These are phyloP conservation scores for Colletotrichum sp. DNA, from an alignment of 2,329 filamentous ascomycete species.

Conservation along the genomic window DNA sequence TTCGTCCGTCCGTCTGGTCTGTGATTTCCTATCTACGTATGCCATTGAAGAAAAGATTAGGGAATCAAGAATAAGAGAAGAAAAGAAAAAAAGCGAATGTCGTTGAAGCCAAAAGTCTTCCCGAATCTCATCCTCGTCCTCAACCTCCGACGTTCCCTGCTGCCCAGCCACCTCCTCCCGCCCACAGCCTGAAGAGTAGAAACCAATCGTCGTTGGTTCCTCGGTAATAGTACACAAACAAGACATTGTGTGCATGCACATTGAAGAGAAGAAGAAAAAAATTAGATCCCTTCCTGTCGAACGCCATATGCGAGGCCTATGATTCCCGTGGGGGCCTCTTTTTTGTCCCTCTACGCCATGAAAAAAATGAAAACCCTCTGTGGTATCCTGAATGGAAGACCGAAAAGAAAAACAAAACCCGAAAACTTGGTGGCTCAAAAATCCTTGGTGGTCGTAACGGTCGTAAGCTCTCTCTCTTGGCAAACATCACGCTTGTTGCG, in stretches of 20 bases:
- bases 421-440: conserved; percentile 14
- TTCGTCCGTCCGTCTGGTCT: not conserved
- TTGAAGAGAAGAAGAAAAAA: not conserved
- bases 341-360: conserved; percentile 6
- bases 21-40: not conserved
- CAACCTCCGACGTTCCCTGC: not conserved
- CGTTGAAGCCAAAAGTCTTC: conserved; percentile 13
- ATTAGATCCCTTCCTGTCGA: conserved; percentile 1
- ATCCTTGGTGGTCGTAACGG: conserved; percentile 9
- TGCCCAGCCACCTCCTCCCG: not conserved
- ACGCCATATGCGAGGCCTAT: conserved; percentile 5
- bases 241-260: not conserved
- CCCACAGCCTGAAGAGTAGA: not conserved
- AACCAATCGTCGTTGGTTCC: not conserved
- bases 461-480: conserved; percentile 9
- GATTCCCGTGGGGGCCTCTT: not conserved
- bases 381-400: conserved; percentile 14
- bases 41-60: not conserved
- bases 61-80: conserved; percentile 10
- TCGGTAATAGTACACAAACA: not conserved
- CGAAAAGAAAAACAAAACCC: not conserved
- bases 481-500: not conserved
- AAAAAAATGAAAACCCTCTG: not conserved
- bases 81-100: conserved; percentile 14
- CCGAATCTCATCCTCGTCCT: not conserved